phyloP scores from a whole-genome alignment of 371 early-diverging fungal genomes.

The Parasitella parasitica region DNA sequence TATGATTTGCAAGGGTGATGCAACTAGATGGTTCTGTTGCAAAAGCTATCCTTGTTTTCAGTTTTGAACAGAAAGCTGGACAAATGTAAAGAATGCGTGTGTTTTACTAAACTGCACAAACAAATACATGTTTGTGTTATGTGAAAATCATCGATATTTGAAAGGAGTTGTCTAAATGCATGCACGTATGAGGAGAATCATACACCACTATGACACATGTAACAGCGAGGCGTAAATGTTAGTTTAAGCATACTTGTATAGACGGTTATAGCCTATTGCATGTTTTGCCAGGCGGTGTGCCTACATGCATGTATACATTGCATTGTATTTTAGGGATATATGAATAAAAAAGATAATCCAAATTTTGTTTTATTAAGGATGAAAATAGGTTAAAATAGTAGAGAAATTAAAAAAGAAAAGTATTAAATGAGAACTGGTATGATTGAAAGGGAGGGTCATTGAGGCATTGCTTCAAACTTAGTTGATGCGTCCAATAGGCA shows the following conservation, averaged over 20 bases:
- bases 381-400: not conserved
- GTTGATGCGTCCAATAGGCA: constrained; percentile 50
- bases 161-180: not conserved
- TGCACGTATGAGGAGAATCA: not conserved
- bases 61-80: not conserved
- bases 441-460: not conserved
- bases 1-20: not conserved
- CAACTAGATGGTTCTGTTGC: not conserved
- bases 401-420: not conserved
- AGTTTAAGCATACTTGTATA: not conserved
- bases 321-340: not conserved
- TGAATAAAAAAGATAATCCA: not conserved
- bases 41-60: not conserved
- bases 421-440: not conserved
- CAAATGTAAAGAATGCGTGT: not conserved
- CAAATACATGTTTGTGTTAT: not conserved
- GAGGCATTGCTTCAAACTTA: constrained; percentile 12
- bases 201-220: not conserved
- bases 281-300: no score
- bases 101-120: not conserved
- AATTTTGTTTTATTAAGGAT: not conserved
- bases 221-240: not conserved
- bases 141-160: not conserved
- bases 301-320: not conserved
- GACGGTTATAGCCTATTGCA: not conserved